Evolutionary conservation across 2,329 filamentous ascomycete species (phyloP).

Genomic region (Aspergillus tamarii): DNA sequence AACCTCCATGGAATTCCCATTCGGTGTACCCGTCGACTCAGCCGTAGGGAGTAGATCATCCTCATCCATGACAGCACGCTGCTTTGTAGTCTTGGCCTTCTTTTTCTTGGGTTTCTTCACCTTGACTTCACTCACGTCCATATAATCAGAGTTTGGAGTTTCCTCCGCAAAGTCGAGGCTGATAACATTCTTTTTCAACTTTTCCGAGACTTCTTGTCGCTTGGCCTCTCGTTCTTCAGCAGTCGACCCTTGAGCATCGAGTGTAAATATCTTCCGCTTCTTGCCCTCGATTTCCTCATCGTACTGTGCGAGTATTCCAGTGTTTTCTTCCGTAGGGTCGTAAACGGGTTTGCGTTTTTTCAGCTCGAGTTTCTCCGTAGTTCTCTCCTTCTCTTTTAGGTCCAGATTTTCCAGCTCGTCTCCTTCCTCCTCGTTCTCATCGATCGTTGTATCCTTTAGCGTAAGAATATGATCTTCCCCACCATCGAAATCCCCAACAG

Average conservation of each 20-base stretch:
- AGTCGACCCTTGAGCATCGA: constrained; percentile 75
- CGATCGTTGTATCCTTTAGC: constrained; percentile 88
- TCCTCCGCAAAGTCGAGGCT: constrained; percentile 72
- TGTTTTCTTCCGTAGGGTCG: constrained; percentile 74
- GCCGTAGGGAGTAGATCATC: constrained; percentile 56
- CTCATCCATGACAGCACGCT: constrained; percentile 64
- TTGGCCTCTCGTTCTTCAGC: constrained; percentile 64
- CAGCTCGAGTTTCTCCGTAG: constrained; percentile 71
- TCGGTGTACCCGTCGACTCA: constrained; percentile 35
- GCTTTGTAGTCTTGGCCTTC: constrained; percentile 75
- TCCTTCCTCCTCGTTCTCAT: constrained; percentile 80
- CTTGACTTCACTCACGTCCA: constrained; percentile 84
- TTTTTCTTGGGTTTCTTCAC: constrained; percentile 90
- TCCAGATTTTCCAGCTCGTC: constrained; percentile 70
- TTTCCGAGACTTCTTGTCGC: constrained; percentile 58
- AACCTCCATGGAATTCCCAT: constrained; percentile 71
- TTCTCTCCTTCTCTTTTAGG: constrained; percentile 46
- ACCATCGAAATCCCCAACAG: constrained; percentile 78
- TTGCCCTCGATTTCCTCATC: constrained; percentile 94
- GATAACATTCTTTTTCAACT: constrained; percentile 69
- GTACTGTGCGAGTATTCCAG: constrained; percentile 82
- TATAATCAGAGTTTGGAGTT: constrained; percentile 78
- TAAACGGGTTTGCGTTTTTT: constrained; percentile 92
- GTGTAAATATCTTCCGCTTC: constrained; percentile 82
- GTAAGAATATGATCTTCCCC: constrained; percentile 85